Evolutionary conservation across 1,284 basidiomycete genomes (phyloP).

Genomic region (Boletellus dicymbophilus): DNA sequence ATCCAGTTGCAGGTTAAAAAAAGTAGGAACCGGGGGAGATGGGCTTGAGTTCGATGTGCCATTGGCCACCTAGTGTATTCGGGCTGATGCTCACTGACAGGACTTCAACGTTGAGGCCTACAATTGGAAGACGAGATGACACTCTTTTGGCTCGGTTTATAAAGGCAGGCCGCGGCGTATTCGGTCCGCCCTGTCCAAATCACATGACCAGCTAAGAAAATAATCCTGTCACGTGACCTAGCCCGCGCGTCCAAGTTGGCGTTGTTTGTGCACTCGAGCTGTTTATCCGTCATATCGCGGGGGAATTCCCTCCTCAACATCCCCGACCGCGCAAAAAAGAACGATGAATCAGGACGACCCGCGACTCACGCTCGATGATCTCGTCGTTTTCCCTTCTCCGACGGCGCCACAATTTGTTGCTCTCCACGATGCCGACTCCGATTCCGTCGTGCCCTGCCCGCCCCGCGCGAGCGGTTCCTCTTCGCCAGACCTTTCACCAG

Average conservation of each 20-base stretch:
- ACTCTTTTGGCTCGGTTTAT: too few relatives aligned
- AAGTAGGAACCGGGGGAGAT: too few relatives aligned
- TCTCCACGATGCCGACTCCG: constrained; percentile 19
- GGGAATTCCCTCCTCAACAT: constrained; percentile 5
- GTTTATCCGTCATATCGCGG: constrained; percentile 19
- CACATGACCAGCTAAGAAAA: constrained; percentile 27
- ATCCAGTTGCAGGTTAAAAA: too few relatives aligned
- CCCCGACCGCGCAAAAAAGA: neutral
- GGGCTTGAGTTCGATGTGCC: too few relatives aligned
- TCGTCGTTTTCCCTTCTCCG: constrained; percentile 44
- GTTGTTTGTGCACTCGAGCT: constrained; percentile 27
- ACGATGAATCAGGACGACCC: constrained; percentile 35
- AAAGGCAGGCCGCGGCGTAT: too few relatives aligned
- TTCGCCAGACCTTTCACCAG: constrained; percentile 24
- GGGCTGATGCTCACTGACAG: too few relatives aligned
- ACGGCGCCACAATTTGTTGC: constrained; percentile 28
- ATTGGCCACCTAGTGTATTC: too few relatives aligned
- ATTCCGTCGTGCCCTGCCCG: constrained; percentile 18
- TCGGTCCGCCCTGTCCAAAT: too few relatives aligned
- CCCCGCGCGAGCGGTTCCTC: constrained; percentile 15
- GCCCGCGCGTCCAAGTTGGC: constrained; percentile 31
- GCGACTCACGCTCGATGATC: constrained; percentile 41
- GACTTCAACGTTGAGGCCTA: too few relatives aligned
- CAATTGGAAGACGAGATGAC: too few relatives aligned
- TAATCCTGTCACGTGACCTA: constrained; percentile 26